Evolutionary conservation across 108 stramenopile genomes (phyloP).

Genomic region (Aureococcus anophagefferens): DNA sequence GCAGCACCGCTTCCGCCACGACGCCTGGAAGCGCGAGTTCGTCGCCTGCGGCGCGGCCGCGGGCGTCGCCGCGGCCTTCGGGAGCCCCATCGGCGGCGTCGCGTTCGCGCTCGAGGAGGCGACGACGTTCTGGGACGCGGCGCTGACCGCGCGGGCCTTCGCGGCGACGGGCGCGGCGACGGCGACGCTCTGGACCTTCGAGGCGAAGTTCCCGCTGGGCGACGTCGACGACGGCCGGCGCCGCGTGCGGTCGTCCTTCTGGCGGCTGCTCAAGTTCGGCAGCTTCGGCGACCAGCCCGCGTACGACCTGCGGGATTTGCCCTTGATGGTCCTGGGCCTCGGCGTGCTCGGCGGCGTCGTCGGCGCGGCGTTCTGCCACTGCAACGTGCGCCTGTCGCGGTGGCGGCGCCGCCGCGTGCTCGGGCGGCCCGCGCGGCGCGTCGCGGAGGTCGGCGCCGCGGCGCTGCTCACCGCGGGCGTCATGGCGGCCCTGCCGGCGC

Average conservation of each 20-base stretch:
- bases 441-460: no score
- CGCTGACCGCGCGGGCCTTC: conserved; percentile 69
- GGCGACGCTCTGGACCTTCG: no score
- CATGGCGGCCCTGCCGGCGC: no score
- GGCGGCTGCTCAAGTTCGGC: conserved; percentile 30
- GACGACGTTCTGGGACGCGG: conserved; percentile 64
- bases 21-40: conserved; percentile 57
- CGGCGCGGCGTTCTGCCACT: no score
- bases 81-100: conserved; percentile 76
- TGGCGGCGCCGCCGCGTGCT: no score
- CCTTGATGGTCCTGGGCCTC: no score
- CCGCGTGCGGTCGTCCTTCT: conserved; percentile 15
- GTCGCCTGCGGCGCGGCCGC: conserved; percentile 70
- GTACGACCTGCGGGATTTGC: no score
- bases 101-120: conserved; percentile 73
- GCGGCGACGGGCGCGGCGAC: no score
- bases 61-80: conserved; percentile 77
- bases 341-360: no score
- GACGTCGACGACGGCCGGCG: neutral
- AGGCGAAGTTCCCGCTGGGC: neutral
- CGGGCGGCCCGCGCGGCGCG: no score
- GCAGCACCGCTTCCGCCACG: conserved; percentile 47
- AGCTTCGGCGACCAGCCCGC: conserved; percentile 41
- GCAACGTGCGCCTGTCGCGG: no score
- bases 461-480: no score